These are phyloP conservation scores for Bassia scoparia DNA, from an alignment of 148 eudicot genomes.

Conservation along the genomic window DNA sequence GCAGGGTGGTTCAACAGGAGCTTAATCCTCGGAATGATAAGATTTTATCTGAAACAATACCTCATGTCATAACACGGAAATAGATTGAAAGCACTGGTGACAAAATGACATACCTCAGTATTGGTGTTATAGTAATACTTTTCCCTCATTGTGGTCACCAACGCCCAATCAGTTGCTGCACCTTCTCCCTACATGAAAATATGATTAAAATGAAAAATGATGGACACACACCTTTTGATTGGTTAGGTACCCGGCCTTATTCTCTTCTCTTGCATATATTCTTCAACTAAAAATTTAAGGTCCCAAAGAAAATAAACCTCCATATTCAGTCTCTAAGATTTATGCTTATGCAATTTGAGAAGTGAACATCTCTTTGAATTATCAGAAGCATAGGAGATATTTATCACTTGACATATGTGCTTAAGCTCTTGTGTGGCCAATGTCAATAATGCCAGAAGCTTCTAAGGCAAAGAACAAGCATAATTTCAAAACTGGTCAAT, in stretches of 20 bases:
- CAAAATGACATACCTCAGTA: slow-evolving; percentile 57
- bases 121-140: slow-evolving; percentile 78
- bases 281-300: neutral
- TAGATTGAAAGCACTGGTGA: neutral
- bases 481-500: too few species aligned
- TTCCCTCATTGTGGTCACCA: slow-evolving; percentile 87
- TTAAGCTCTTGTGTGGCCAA: too few species aligned
- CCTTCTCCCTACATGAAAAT: slow-evolving; percentile 63
- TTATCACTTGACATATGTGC: too few species aligned
- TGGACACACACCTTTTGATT: neutral
- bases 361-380: too few species aligned
- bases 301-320: neutral
- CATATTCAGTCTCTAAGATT: too few species aligned
- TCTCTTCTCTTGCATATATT: too few species aligned
- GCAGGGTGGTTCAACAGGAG: neutral
- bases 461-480: too few species aligned
- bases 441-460: too few species aligned
- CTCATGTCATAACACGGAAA: neutral
- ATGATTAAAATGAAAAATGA: neutral
- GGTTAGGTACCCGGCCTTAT: neutral
- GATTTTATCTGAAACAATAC: neutral
- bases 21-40: neutral
- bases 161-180: slow-evolving; percentile 83
- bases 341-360: too few species aligned
- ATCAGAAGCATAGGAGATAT: too few species aligned